Base-by-base conservation (phyloP, 768 basidiomycete species). In the Termitomyces sp. region DNA sequence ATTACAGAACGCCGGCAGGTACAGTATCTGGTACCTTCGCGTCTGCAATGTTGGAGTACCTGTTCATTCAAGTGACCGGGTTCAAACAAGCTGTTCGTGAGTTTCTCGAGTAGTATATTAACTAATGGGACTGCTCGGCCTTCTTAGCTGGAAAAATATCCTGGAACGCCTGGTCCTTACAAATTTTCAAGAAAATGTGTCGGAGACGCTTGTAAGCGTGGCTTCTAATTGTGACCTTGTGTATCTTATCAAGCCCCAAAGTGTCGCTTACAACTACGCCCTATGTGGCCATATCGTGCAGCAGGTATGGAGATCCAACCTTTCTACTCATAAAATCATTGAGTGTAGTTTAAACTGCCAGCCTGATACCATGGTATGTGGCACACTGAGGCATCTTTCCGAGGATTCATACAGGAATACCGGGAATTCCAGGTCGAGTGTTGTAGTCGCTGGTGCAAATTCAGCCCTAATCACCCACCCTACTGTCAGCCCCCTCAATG, bases 381-480 rank as follows among this genome's bases (percentile, higher is more conserved):
- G 26, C 18, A 26, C n/a, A 39, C 10, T 52, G 26, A 28, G 36
- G 12, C 5, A 37, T 28, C 18, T 10, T 2, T 39, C 13, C 12
- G 7, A 39, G 26, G 5, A 39, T 2, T 39, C 26, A 52, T n/a
- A 9, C 2, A 13, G n/a, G 34, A 5, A 37, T 28, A 28, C 4
- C 26, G 42, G 22, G 42, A 22, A 24, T 13, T 20, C 41, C 26
- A 52, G 51, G 51, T 52, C 18, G 26, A 39, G 6, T 52, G 51
- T 6, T 52, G 18, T 8, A 72, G 68, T 58, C 59, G 62, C 28
- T 72, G 70, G 48, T 86, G 85, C 70, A 63, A 58, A 31, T 84
- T 85, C 63, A 85, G 83, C 51, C 75, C 82, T 0, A 72, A 68
- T 50, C 84, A 85, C 59, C 80, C 80, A 0, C 54, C 59, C 0